Conservation (phyloP, 768 basidiomycete genomes). For the Hydnomerulius pinastri region DNA sequence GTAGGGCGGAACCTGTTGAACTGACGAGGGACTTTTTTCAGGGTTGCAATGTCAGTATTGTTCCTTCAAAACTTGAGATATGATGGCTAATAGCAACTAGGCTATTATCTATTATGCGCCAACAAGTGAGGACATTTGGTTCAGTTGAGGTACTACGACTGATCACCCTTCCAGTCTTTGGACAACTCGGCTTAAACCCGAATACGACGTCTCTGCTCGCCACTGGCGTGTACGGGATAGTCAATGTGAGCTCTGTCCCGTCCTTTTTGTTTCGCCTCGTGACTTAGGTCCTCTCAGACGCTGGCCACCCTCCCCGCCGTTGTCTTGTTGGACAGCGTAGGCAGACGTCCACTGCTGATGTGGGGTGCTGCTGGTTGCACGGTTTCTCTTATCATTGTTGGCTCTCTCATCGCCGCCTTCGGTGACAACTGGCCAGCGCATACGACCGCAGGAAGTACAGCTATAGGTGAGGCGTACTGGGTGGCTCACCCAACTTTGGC, state of each 20-base stretch:
- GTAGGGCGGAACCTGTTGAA: not conserved
- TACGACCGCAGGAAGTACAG: constrained; percentile 24
- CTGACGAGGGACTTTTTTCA: constrained; percentile 9
- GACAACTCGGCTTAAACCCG: constrained; percentile 40
- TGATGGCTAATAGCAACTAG: constrained; percentile 16
- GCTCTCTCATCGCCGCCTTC: constrained; percentile 28
- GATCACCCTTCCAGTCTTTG: constrained; percentile 35
- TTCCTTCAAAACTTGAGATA: not conserved
- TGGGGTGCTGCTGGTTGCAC: constrained; percentile 39
- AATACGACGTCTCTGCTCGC: constrained; percentile 43
- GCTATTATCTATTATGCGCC: constrained; percentile 31
- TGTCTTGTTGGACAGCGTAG: constrained; percentile 38
- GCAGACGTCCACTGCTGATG: constrained; percentile 42
- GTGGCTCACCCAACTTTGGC: constrained; percentile 16
- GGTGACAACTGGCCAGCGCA: constrained; percentile 32
- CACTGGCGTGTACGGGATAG: constrained; percentile 43
- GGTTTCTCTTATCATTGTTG: constrained; percentile 29
- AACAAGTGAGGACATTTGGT: not conserved
- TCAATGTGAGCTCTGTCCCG: constrained; percentile 21
- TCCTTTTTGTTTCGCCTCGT: not conserved
- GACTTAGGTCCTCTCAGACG: constrained; percentile 20
- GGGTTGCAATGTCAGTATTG: constrained; percentile 28
- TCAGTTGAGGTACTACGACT: constrained; percentile 1
- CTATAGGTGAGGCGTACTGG: constrained; percentile 29
- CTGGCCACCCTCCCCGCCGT: constrained; percentile 39